These are phyloP conservation scores for Malassezia cuniculi DNA, from an alignment of 1,284 basidiomycete species.

Conservation along the genomic window DNA sequence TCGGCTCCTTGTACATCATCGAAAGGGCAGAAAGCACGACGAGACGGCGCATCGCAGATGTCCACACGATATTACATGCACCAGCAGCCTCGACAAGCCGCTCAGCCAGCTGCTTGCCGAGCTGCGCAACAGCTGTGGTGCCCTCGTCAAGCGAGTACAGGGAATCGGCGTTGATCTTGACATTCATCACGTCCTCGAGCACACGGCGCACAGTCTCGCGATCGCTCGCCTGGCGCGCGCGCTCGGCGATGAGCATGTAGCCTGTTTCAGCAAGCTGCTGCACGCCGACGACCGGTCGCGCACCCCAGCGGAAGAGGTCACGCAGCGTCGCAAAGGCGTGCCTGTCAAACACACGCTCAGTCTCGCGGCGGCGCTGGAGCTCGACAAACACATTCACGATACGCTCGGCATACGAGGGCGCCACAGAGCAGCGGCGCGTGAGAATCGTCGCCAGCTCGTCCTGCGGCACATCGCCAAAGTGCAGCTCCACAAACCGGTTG, in stretches of 20 bases:
- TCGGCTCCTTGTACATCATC: conserved; percentile 78
- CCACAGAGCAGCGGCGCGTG: conserved; percentile 36
- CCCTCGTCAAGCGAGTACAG: conserved; percentile 50
- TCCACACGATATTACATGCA: conserved; percentile 62
- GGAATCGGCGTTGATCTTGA: conserved; percentile 57
- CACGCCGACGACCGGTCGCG: conserved; percentile 66
- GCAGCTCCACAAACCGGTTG: conserved; percentile 95
- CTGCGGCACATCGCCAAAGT: conserved; percentile 94
- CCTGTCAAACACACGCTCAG: conserved; percentile 87
- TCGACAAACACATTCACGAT: conserved; percentile 89
- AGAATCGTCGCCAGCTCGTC: conserved; percentile 76
- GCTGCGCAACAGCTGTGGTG: conserved; percentile 19
- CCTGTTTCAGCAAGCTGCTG: conserved; percentile 90
- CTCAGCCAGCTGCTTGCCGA: conserved; percentile 19
- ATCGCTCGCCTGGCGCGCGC: conserved; percentile 71
- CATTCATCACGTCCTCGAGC: conserved; percentile 78
- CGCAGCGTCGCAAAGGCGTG: conserved; percentile 91
- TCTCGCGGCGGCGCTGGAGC: conserved; percentile 79
- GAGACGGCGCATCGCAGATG: conserved; percentile 76
- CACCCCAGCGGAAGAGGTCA: conserved; percentile 95
- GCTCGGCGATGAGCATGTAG: conserved; percentile 92
- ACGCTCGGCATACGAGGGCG: conserved; percentile 60
- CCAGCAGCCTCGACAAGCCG: conserved; percentile 45
- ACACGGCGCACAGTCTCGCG: conserved; percentile 79
- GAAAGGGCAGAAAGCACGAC: conserved; percentile 73